phyloP scores from a whole-genome alignment of 2,329 filamentous ascomycete genomes.

The Aspergillus sergii region DNA sequence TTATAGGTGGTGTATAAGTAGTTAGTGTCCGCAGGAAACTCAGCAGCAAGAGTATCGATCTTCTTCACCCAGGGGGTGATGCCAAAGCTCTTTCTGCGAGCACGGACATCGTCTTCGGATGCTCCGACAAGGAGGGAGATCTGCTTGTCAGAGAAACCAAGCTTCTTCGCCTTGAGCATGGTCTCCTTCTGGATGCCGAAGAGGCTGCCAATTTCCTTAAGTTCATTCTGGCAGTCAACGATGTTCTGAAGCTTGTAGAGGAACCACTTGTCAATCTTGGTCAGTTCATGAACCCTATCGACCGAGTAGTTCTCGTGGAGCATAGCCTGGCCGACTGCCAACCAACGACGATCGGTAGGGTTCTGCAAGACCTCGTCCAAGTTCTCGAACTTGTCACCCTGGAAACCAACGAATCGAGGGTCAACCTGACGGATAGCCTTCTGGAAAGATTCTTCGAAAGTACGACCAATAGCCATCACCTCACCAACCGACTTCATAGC shows the following conservation, averaged over 20 bases:
- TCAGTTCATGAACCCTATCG: constrained; percentile 87
- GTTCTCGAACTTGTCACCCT: constrained; percentile 92
- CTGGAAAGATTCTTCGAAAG: constrained; percentile 98
- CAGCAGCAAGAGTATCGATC: constrained; percentile 95
- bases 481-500: constrained; percentile 99
- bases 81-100: constrained; percentile 79
- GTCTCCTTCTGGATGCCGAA: constrained; percentile 86
- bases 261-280: constrained; percentile 99
- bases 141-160: constrained; percentile 96
- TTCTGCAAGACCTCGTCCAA: constrained; percentile 87
- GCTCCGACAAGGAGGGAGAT: constrained; percentile 84
- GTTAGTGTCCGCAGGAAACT: constrained; percentile 94
- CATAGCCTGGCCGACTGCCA: constrained; percentile 97
- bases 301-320: constrained; percentile 94
- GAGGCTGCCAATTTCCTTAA: constrained; percentile 81
- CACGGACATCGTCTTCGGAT: constrained; percentile 87
- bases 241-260: constrained; percentile 97
- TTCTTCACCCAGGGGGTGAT: constrained; percentile 97
- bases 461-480: constrained; percentile 98
- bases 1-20: constrained; percentile 99
- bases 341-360: constrained; percentile 94
- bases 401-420: constrained; percentile 86
- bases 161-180: constrained; percentile 89
- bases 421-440: constrained; percentile 98
- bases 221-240: constrained; percentile 83